Percentiles rank a stretch among this genome's conserved stretches.
Evolutionary conservation across 1,139 yeast species (phyloP).

Genomic region (Martiniozyma asiatica): DNA sequence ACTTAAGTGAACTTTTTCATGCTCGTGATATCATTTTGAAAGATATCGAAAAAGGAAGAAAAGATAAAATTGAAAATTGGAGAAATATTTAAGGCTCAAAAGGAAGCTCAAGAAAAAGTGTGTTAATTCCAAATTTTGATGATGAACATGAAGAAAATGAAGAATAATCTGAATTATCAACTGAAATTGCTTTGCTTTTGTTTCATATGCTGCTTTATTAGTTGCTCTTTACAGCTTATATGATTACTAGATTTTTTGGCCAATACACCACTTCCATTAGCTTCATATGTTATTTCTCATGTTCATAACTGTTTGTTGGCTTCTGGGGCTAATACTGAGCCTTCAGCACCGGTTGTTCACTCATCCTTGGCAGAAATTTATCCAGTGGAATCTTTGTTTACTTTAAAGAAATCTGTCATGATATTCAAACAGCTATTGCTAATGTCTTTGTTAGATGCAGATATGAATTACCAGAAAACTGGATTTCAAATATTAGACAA

Average conservation of each 20-base stretch:
- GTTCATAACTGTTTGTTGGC: slow-evolving; percentile 68
- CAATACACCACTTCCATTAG: slow-evolving; percentile 49
- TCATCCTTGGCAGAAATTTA: slow-evolving; percentile 30
- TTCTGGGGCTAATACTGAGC: slow-evolving; percentile 29
- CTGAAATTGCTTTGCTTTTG: slow-evolving; percentile 33
- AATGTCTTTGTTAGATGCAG: too few relatives aligned
- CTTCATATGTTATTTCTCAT: slow-evolving; percentile 52
- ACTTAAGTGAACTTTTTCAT: slow-evolving; percentile 60
- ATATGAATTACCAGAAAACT: slow-evolving; percentile 38
- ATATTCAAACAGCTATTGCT: slow-evolving; percentile 31
- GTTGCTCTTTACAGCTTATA: slow-evolving; percentile 37
- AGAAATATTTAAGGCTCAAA: slow-evolving; percentile 21
- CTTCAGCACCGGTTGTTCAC: too few relatives aligned
- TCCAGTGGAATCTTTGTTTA: slow-evolving; percentile 29
- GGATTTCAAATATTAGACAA: slow-evolving; percentile 65
- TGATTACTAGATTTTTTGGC: too few relatives aligned
- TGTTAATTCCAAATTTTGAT: slow-evolving; percentile 23
- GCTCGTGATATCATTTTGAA: slow-evolving; percentile 79
- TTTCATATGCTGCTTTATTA: slow-evolving; percentile 32
- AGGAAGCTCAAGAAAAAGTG: slow-evolving; percentile 29
- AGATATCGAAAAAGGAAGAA: slow-evolving; percentile 44
- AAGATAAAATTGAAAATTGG: slow-evolving; percentile 17
- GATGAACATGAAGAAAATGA: slow-evolving; percentile 27
- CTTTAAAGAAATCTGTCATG: slow-evolving; percentile 29
- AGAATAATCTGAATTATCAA: slow-evolving; percentile 23